Evolutionary conservation across 371 early-diverging fungal species (phyloP), one percentile per base, ranked within the genome.

Genomic region (Cladochytrium tenue): DNA sequence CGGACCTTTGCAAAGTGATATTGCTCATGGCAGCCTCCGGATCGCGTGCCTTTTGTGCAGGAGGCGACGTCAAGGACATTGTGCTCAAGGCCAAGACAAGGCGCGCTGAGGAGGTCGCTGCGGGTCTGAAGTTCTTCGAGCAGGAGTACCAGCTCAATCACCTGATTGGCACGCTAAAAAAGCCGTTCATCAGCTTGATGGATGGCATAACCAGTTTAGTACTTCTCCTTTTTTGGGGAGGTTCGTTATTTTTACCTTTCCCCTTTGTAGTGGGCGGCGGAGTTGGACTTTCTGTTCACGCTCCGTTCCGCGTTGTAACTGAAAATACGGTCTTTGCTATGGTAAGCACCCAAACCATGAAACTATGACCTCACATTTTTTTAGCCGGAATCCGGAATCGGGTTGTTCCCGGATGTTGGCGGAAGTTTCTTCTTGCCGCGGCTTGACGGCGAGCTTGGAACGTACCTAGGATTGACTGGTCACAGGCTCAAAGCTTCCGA

Each of bases 241-340:
- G n/a, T n/a, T n/a, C n/a, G n/a, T n/a, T n/a, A n/a, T n/a, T n/a
- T n/a, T n/a, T n/a, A n/a, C n/a, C n/a, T n/a, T n/a, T n/a, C n/a
- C n/a, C n/a, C n/a, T n/a, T n/a, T n/a, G n/a, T n/a, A 92, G 92
- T 96, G 92, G 98, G 98, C 31, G 98, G 96, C 27, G 97, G 97
- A 20, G 89, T 95, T 23, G 98, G 98, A 17, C 76, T 98, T 15
- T 93, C 95, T 56, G 91, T 93, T 31, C 97, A 96, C 73, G 95
- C 93, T 2, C 94, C 96, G 13, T 96, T 97, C 84, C 81, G 96
- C 13, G 90, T 98, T 56, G 97, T 92, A 15, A 95, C 94, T 15
- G 97, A 98, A 74, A 87, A 89, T 62, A 92, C 96, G 0, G 76
- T 92, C 52, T 93, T 96, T 74, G 92, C 96, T 25, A 92, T 95